Base-by-base conservation (phyloP, 345 rosid genomes). In the Brassica rapa region DNA sequence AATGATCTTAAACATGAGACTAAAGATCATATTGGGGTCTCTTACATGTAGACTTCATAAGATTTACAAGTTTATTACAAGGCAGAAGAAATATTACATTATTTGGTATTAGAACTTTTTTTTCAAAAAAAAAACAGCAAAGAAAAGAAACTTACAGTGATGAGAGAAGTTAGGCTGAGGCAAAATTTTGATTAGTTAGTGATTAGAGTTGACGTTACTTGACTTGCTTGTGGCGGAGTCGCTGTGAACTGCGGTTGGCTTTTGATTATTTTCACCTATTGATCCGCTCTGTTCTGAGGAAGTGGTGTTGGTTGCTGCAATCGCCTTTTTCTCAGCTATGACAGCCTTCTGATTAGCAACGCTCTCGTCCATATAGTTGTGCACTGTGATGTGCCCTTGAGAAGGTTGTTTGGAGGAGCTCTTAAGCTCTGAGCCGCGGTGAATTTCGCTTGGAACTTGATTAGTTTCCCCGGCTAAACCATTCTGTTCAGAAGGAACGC, bases 251-350 rank as follows among this genome's bases (percentile, higher is more conserved):
- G 59, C 5, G 76, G n/a, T 14, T 37, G 71, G 71, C 25, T 77
- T 71, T 65, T 12, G 25, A 39, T 39, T 77, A 66, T 71, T 71
- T 3, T 64, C 76, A 8, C 35, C 2, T 1, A 7, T 12, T 71
- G 72, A 71, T 29, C 62, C 62, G 0, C 77, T 71, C 6, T 65
- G 68, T 56, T 78, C 67, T n/a, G 49, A 77, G 49, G 76, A 77
- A 56, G 35, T 39, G 12, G 61, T 21, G 14, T 71, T 76, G 23
- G 67, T 65, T 64, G 43, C 56, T 67, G 77, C n/a, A 35, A 59
- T 12, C 15, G 25, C 12, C 19, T 72, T 56, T 19, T 56, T 0
- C 62, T 1, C 62, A 8, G 1, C 62, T 21, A 14, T 6, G 32
- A 59, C 30, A 14, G 62, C 62, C 39, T 73, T 78, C 14, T 71